Evolutionary conservation across 208 protist genomes (phyloP).

Genomic region (Blechomonas ayalai): DNA sequence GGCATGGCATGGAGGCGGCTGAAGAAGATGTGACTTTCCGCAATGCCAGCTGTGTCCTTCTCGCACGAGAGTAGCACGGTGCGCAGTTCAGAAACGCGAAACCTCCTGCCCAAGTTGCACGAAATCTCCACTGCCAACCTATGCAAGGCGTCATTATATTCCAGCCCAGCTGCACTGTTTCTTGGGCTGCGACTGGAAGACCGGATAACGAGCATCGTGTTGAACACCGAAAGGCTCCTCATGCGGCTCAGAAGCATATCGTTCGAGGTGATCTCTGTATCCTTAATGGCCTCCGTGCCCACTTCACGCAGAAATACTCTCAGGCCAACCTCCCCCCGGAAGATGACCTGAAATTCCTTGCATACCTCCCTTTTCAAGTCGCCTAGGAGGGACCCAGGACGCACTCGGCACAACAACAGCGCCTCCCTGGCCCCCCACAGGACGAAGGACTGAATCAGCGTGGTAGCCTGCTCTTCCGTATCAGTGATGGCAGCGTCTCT

Average conservation of each 20-base stretch:
- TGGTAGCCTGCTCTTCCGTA: too few relatives aligned
- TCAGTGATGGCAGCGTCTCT: too few relatives aligned
- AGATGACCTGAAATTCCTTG: slow-evolving; percentile 11
- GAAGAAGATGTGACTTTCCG: neutral
- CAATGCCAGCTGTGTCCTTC: neutral
- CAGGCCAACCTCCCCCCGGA: slow-evolving; percentile 1
- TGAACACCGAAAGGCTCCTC: too few relatives aligned
- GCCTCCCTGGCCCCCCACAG: slow-evolving; percentile 25
- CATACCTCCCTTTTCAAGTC: slow-evolving; percentile 29
- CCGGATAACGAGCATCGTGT: too few relatives aligned
- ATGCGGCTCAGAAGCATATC: neutral
- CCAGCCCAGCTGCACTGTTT: too few relatives aligned
- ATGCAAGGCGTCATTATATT: too few relatives aligned
- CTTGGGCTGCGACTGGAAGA: too few relatives aligned
- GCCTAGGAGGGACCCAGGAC: slow-evolving; percentile 12
- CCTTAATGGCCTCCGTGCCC: neutral
- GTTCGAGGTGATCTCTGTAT: slow-evolving; percentile 1
- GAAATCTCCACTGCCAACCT: slow-evolving; percentile 5
- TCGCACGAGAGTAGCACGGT: slow-evolving; percentile 5
- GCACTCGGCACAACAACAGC: slow-evolving; percentile 22
- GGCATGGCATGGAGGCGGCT: slow-evolving; percentile 3
- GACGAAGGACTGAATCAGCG: slow-evolving; percentile 23
- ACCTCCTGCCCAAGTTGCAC: slow-evolving; percentile 1
- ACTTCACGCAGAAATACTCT: slow-evolving; percentile 9
- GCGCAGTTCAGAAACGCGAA: slow-evolving; percentile 7